Percentiles rank a stretch among this genome's conserved stretches.
These are phyloP conservation scores for Cytospora mali DNA, from an alignment of 2,329 filamentous ascomycete genomes.

Conservation along the genomic window DNA sequence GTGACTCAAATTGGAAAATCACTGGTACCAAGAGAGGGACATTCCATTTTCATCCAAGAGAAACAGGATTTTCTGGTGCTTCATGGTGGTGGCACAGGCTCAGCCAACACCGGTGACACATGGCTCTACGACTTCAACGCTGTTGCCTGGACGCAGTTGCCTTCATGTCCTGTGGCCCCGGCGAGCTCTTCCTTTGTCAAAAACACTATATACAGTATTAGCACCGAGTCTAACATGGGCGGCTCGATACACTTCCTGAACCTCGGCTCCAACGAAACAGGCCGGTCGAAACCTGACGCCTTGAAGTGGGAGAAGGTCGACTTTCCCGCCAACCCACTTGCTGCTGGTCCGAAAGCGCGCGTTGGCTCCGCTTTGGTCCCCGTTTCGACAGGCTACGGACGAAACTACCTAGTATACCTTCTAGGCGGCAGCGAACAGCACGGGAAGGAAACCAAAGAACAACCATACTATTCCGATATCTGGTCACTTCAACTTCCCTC, in stretches of 20 bases:
- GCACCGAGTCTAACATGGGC: constrained; percentile 38
- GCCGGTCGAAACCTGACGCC: constrained; percentile 37
- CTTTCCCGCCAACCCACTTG: constrained; percentile 42
- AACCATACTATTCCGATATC: constrained; percentile 44
- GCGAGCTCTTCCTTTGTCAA: constrained; percentile 47
- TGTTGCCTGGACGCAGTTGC: constrained; percentile 53
- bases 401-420: constrained; percentile 54
- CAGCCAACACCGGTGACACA: constrained; percentile 43
- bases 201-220: constrained; percentile 50
- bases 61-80: constrained; percentile 54
- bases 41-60: constrained; percentile 42
- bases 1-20: constrained; percentile 37
- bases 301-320: constrained; percentile 42
- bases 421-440: constrained; percentile 42
- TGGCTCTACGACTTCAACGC: constrained; percentile 54
- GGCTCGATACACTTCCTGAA: constrained; percentile 42
- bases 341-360: constrained; percentile 45
- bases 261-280: constrained; percentile 36
- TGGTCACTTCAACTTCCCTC: constrained; percentile 57
- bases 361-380: constrained; percentile 47
- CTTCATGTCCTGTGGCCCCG: constrained; percentile 43
- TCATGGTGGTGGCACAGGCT: constrained; percentile 46
- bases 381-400: constrained; percentile 53
- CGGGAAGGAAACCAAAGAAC: constrained; percentile 27
- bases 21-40: constrained; percentile 38